Conservation (phyloP, 2,329 filamentous ascomycete species). For the Lasiodiplodia sp. region DNA sequence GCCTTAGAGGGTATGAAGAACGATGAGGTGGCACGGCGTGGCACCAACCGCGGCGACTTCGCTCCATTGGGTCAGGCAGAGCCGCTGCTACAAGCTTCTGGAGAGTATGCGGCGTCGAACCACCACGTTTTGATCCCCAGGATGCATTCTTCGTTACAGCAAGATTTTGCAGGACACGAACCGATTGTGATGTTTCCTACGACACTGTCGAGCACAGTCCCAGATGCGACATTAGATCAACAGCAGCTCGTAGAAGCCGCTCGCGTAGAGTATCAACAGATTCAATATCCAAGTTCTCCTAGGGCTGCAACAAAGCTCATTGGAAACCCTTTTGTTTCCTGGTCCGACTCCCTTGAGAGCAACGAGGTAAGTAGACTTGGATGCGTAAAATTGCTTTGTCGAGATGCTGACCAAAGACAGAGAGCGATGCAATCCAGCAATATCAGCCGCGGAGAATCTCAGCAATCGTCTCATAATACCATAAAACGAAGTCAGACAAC, state of each 20-base stretch:
- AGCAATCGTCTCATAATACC: background rate
- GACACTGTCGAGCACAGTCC: constrained; percentile 50
- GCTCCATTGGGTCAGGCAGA: background rate
- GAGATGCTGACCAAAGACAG: background rate
- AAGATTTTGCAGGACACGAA: constrained; percentile 49
- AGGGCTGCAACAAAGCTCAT: constrained; percentile 31
- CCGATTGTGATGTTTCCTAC: constrained; percentile 47
- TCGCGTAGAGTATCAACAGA: constrained; percentile 36
- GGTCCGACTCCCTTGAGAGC: constrained; percentile 42
- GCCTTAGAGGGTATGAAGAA: constrained; percentile 9
- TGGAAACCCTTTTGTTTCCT: constrained; percentile 44
- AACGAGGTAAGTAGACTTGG: background rate
- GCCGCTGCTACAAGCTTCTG: background rate
- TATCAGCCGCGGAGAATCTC: background rate
- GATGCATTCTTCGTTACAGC: constrained; percentile 35
- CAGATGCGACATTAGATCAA: constrained; percentile 51
- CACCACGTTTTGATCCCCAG: background rate
- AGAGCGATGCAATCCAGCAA: constrained; percentile 10
- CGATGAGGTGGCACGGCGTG: background rate
- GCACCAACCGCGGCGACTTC: background rate
- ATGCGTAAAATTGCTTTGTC: too few relatives aligned
- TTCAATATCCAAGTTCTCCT: constrained; percentile 29
- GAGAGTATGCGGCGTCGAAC: background rate
- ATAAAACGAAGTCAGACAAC: background rate
- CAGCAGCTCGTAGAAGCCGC: constrained; percentile 49